Conservation (phyloP, 345 rosid species). For the Acer campestre region DNA sequence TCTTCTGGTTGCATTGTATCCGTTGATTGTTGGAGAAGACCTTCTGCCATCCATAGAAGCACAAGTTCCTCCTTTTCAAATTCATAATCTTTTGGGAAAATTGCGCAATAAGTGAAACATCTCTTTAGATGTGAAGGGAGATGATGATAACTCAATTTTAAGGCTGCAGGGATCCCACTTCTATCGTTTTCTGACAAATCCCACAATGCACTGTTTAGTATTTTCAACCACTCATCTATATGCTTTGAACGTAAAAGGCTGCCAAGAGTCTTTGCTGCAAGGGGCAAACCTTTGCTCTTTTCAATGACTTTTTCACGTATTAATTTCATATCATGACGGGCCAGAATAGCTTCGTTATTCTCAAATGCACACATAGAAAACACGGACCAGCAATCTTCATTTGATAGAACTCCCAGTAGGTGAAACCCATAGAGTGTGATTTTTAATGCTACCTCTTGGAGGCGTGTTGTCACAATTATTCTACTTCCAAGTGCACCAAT, state of each 20-base stretch:
- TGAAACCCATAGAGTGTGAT: not conserved
- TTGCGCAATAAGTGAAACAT: not conserved
- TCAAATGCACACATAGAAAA: not conserved
- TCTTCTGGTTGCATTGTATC: not conserved
- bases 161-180: not conserved
- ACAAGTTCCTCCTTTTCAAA: not conserved
- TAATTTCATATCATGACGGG: not conserved
- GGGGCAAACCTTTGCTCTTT: not conserved
- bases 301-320: not conserved
- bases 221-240: not conserved
- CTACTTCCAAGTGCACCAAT: not conserved
- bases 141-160: not conserved
- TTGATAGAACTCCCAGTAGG: not conserved
- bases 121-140: not conserved
- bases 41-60: not conserved
- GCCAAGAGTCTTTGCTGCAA: not conserved
- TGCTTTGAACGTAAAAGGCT: not conserved
- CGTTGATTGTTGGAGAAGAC: not conserved
- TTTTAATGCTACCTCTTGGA: not conserved
- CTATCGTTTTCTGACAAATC: not conserved
- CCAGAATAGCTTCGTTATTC: not conserved
- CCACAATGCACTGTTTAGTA: not conserved
- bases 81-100: not conserved
- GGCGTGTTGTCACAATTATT: conserved; percentile 1
- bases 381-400: not conserved